Base-by-base conservation (phyloP, 148 eudicot species). In the Hydrangea macrophylla region DNA sequence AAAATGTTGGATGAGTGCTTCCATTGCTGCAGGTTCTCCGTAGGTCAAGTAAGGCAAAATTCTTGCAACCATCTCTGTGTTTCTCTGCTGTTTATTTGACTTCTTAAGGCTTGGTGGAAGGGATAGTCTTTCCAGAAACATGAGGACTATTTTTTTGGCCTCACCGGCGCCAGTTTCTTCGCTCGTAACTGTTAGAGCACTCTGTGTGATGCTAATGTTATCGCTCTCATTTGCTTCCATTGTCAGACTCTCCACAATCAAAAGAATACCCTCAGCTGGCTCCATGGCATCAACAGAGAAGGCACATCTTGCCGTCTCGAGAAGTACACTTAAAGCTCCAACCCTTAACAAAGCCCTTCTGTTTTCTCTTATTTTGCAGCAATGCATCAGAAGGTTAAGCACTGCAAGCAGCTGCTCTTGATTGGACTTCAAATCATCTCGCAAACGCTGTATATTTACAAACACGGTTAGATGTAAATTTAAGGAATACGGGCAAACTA, bases 21-120 rank as follows among this genome's bases (percentile, higher is more conserved):
- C 99, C 99, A 95, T 91, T 18, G 99, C 99, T 18, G 86, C 83
- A 68, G 92, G 97, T 76, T 95, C 97, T 44, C 99, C 99, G 53
- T 95, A 95, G 23, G 99, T 95, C 78, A 95, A 83, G 81, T 89
- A 91, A 58, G 99, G 99, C 78, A 95, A 83, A 64, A 95, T 95
- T 76, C 99, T 85, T 33, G 99, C 99, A 74, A 95, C 99, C 99
- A 95, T 95, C 80, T 95, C 99, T 31, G 92, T 91, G 79, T 95
- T 95, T 84, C 99, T 84, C 79, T 95, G 99, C 74, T 94, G 99
- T 73, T 90, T 94, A 79, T 76, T 85, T 68, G 99, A 91, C 77
- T 91, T 95, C 73, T 91, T 94, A 70, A 83, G 82, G 55, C 88
- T 87, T 39, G 88, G 77, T 69, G 99, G 91, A 69, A 91, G 93